Evolutionary conservation across 495 filamentous ascomycete species (phyloP).

Genomic region (Aspergillus leporis): DNA sequence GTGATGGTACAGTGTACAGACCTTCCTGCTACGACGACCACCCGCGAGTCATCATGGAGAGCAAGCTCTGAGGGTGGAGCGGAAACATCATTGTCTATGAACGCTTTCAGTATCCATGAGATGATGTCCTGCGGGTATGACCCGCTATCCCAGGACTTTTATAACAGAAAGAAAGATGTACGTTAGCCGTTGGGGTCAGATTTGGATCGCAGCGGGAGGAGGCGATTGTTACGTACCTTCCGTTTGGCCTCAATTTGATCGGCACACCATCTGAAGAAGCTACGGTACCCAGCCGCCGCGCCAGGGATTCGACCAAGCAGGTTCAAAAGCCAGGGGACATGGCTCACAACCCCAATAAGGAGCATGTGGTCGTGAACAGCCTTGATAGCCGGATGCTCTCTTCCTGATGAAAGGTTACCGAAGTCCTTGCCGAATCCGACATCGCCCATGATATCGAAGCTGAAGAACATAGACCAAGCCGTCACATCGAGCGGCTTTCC

Average conservation of each 20-base stretch:
- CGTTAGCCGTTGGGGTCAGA: neutral
- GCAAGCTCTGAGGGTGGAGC: constrained; percentile 2
- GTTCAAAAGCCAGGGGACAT: constrained; percentile 24
- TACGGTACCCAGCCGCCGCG: neutral
- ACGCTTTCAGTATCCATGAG: neutral
- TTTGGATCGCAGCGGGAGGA: neutral
- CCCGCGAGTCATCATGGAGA: too few relatives aligned
- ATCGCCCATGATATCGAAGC: too few relatives aligned
- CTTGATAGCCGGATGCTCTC: too few relatives aligned
- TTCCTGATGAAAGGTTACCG: too few relatives aligned
- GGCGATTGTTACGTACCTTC: neutral
- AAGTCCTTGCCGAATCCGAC: too few relatives aligned
- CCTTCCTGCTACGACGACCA: too few relatives aligned
- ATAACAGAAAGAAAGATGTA: neutral
- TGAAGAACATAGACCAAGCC: too few relatives aligned
- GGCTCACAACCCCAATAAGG: constrained; percentile 20
- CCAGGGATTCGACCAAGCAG: constrained; percentile 16
- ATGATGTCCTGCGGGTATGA: constrained; percentile 17
- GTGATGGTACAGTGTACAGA: too few relatives aligned
- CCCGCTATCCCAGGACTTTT: constrained; percentile 10
- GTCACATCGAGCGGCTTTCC: too few relatives aligned
- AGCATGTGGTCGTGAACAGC: neutral
- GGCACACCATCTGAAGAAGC: constrained; percentile 12
- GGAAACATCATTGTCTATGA: constrained; percentile 8
- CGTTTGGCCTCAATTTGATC: constrained; percentile 10